Evolutionary conservation across 23 red algal species (phyloP).

Genomic region (Gracilaria gracilis): DNA sequence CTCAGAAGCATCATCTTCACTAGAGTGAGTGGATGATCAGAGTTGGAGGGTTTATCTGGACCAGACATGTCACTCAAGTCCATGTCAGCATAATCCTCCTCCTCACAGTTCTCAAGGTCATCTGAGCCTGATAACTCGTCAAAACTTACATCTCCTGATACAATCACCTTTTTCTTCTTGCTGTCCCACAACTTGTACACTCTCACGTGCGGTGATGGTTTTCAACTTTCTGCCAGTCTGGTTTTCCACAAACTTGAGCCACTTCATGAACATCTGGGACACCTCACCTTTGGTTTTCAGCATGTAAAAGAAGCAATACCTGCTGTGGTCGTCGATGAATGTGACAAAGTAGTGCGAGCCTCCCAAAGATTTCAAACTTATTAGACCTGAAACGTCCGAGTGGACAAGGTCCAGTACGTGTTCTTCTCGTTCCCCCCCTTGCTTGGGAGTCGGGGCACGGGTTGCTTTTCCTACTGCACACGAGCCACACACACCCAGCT

Average conservation of each 20-base stretch:
- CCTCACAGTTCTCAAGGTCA: background rate
- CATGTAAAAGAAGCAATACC: background rate
- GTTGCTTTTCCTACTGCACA: slow-evolving; percentile 11
- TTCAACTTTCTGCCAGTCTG: slow-evolving; percentile 9
- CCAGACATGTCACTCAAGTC: background rate
- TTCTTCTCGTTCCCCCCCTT: slow-evolving; percentile 9
- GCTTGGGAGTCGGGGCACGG: slow-evolving; percentile 19
- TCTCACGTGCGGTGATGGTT: slow-evolving; percentile 29
- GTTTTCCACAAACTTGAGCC: slow-evolving; percentile 43
- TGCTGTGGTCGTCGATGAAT: slow-evolving; percentile 14
- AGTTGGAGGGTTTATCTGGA: background rate
- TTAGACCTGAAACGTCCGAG: slow-evolving; percentile 39
- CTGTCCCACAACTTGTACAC: slow-evolving; percentile 26
- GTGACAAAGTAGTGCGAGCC: slow-evolving; percentile 39
- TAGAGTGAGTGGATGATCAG: background rate
- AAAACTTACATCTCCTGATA: slow-evolving; percentile 25
- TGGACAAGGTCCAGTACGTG: slow-evolving; percentile 39
- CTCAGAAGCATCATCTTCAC: slow-evolving; percentile 27
- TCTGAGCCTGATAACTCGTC: background rate
- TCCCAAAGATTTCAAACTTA: slow-evolving; percentile 6
- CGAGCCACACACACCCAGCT: slow-evolving; percentile 37
- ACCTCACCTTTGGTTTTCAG: slow-evolving; percentile 37
- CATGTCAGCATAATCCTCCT: slow-evolving; percentile 1
- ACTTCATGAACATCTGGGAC: slow-evolving; percentile 24
- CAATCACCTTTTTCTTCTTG: slow-evolving; percentile 25